Conservation (phyloP, 2,329 filamentous ascomycete species). For the Aspergillus floridensis region DNA sequence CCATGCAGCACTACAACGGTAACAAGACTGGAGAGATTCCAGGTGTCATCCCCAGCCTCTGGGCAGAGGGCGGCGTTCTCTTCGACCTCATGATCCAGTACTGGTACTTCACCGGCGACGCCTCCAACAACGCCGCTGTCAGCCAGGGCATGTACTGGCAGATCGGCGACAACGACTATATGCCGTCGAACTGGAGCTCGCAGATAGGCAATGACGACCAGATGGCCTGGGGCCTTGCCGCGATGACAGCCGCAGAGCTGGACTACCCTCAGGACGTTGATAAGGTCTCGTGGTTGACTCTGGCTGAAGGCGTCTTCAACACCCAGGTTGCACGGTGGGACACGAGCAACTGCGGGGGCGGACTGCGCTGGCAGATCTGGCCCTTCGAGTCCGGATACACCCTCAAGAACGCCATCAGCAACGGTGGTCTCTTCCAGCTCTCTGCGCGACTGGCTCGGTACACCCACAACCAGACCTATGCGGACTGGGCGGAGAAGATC, state of each 20-base stretch:
- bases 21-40: slow-evolving; percentile 46
- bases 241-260: slow-evolving; percentile 72
- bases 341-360: slow-evolving; percentile 61
- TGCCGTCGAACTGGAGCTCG: slow-evolving; percentile 56
- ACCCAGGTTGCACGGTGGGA: slow-evolving; percentile 71
- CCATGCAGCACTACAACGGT: slow-evolving; percentile 51
- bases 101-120: slow-evolving; percentile 75
- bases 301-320: slow-evolving; percentile 75
- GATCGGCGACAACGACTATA: slow-evolving; percentile 69
- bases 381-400: slow-evolving; percentile 15
- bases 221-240: slow-evolving; percentile 76
- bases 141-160: slow-evolving; percentile 68
- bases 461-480: slow-evolving; percentile 15
- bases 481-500: slow-evolving; percentile 64
- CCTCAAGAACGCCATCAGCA: slow-evolving; percentile 14
- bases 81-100: slow-evolving; percentile 69
- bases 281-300: slow-evolving; percentile 67
- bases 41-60: slow-evolving; percentile 47
- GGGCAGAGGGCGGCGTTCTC: slow-evolving; percentile 71
- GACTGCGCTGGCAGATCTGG: slow-evolving; percentile 46
- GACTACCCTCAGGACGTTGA: slow-evolving; percentile 67
- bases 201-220: slow-evolving; percentile 51
- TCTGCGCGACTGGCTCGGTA: slow-evolving; percentile 15
- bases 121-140: slow-evolving; percentile 66
- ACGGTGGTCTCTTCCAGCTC: slow-evolving; percentile 18